These are phyloP conservation scores for Trifolium pratense DNA, from an alignment of 306 rosid species.

Conservation along the genomic window DNA sequence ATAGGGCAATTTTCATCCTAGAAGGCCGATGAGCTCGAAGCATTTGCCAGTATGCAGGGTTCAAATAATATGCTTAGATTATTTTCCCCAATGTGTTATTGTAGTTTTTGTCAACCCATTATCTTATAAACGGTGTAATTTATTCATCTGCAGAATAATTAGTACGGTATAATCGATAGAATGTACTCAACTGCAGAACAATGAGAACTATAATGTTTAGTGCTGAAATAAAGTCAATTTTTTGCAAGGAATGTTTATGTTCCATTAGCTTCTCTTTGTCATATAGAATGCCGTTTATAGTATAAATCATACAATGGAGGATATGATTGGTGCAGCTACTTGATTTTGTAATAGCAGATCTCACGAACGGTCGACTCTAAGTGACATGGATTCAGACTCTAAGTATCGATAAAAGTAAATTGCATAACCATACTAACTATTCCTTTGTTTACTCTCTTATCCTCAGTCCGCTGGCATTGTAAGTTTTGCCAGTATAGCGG, in stretches of 20 bases:
- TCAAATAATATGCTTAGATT: conserved; percentile 9
- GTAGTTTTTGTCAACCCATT: conserved; percentile 2
- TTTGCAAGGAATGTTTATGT: not conserved
- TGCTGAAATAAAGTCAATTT: conserved; percentile 6
- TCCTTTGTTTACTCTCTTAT: not conserved
- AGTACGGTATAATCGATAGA: conserved; percentile 2
- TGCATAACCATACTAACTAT: too few relatives aligned
- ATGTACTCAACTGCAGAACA: conserved; percentile 17
- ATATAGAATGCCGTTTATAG: conserved; percentile 3
- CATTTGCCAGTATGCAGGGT: conserved; percentile 20
- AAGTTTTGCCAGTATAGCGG: not conserved
- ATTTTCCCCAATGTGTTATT: conserved; percentile 1
- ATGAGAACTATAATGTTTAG: conserved; percentile 1
- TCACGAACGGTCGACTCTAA: not conserved
- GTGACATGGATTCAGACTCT: not conserved
- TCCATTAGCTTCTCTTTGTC: not conserved
- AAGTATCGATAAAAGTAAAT: not conserved
- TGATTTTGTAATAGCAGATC: conserved; percentile 4
- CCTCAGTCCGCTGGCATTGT: not conserved
- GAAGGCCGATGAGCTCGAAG: conserved; percentile 9
- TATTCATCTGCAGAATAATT: conserved; percentile 10
- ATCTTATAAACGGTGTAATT: not conserved
- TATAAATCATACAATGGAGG: conserved; percentile 8
- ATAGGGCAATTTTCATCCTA: conserved; percentile 20
- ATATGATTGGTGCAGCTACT: not conserved